Percentiles rank a stretch among this genome's conserved stretches.
phyloP scores from a whole-genome alignment of 768 basidiomycete genomes.

The Lactifluus piperatus region DNA sequence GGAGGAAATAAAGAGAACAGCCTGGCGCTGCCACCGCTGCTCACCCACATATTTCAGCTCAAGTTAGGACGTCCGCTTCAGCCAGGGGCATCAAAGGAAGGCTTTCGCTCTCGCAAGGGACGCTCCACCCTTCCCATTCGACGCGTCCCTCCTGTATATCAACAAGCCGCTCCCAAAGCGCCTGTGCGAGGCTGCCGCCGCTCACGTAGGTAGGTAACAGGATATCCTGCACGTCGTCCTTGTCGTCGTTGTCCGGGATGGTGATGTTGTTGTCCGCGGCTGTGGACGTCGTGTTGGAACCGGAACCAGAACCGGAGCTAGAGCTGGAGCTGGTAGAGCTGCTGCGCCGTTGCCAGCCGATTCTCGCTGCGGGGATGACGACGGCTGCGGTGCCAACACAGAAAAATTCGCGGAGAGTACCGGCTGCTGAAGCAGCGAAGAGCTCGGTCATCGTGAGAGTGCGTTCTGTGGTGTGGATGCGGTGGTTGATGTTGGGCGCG shows the following conservation, averaged over 20 bases:
- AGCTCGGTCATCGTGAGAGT: slow-evolving; percentile 39
- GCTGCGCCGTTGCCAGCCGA: slow-evolving; percentile 55
- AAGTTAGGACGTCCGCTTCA: too few species aligned
- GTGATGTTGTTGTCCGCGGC: too few species aligned
- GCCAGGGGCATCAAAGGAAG: too few species aligned
- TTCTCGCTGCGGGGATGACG: slow-evolving; percentile 59
- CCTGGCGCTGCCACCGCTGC: too few species aligned
- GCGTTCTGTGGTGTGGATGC: slow-evolving; percentile 35
- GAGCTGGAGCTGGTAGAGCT: too few species aligned
- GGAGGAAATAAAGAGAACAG: too few species aligned
- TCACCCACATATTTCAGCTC: too few species aligned
- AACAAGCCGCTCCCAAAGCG: slow-evolving; percentile 62
- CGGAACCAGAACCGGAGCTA: too few species aligned
- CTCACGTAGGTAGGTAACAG: slow-evolving; percentile 49
- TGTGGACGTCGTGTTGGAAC: too few species aligned
- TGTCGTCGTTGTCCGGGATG: background rate
- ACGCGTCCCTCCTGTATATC: slow-evolving; percentile 66
- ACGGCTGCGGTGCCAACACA: slow-evolving; percentile 80
- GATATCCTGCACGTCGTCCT: slow-evolving; percentile 4
- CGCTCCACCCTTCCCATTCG: slow-evolving; percentile 59
- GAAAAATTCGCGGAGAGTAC: slow-evolving; percentile 35
- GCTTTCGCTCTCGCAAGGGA: slow-evolving; percentile 31
- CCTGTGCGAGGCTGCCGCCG: slow-evolving; percentile 47
- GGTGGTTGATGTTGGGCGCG: too few species aligned
- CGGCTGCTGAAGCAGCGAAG: slow-evolving; percentile 22